Conservation (phyloP, 2,329 filamentous ascomycete species). For the Fusarium albosuccineum region DNA sequence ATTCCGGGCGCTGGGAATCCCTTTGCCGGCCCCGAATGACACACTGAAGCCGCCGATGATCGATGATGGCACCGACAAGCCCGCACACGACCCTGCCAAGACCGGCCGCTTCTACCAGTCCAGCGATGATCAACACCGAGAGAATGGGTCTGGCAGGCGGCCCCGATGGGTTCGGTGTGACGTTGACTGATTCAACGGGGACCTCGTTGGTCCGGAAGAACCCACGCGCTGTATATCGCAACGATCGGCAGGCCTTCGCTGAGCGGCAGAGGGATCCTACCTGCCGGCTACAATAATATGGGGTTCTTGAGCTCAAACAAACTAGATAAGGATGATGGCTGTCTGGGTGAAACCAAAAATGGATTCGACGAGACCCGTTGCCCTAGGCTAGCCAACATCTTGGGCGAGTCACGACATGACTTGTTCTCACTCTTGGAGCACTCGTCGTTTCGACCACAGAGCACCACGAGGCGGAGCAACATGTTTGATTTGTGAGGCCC, state of each 20-base stretch:
- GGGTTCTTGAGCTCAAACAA: background rate
- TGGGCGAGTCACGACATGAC: background rate
- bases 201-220: background rate
- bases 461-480: background rate
- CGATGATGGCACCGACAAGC: background rate
- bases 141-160: background rate
- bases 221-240: slow-evolving; percentile 1
- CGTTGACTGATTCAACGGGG: background rate
- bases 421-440: background rate
- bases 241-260: background rate
- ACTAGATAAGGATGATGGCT: background rate
- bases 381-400: no score
- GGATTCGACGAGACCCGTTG: background rate
- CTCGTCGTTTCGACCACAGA: background rate
- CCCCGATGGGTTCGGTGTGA: background rate
- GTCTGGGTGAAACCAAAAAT: background rate
- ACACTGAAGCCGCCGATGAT: background rate
- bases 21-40: background rate
- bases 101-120: background rate
- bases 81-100: slow-evolving; percentile 2
- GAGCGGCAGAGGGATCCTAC: background rate
- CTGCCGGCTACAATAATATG: background rate
- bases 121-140: background rate
- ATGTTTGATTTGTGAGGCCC: slow-evolving; percentile 27
- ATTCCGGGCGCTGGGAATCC: background rate